These are phyloP conservation scores for Fusarium proliferatum DNA, from an alignment of 2,329 filamentous ascomycete species.

Conservation along the genomic window DNA sequence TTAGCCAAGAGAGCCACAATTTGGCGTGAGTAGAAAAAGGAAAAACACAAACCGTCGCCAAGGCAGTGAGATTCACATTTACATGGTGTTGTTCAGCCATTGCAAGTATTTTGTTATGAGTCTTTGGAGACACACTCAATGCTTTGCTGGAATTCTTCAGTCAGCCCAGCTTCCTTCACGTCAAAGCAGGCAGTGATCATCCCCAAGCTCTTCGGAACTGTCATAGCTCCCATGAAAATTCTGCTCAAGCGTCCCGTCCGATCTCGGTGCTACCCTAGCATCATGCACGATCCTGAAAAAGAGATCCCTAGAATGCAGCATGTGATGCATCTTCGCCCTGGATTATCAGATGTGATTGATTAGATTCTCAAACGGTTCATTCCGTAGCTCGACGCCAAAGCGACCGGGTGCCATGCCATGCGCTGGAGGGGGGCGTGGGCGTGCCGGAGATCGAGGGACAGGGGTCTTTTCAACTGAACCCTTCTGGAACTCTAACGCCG, in stretches of 20 bases:
- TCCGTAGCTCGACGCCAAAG: slow-evolving; percentile 34
- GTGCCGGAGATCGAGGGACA: neutral
- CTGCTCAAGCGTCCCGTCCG: slow-evolving; percentile 13
- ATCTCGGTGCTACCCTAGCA: slow-evolving; percentile 23
- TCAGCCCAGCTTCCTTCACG: neutral
- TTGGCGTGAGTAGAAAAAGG: neutral
- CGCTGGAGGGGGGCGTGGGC: slow-evolving; percentile 13
- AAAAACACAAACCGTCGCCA: neutral
- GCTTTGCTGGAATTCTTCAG: neutral
- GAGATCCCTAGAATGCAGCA: slow-evolving; percentile 2
- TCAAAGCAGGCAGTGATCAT: neutral
- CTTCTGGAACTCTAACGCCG: slow-evolving; percentile 10
- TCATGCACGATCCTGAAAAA: slow-evolving; percentile 18
- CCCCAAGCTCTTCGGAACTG: neutral
- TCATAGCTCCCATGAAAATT: slow-evolving; percentile 18
- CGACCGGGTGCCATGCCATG: neutral
- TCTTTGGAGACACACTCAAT: fast-evolving
- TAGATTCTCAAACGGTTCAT: slow-evolving; percentile 36
- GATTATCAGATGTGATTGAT: slow-evolving; percentile 44
- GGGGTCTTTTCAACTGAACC: neutral
- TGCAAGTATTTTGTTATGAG: neutral
- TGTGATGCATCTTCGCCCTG: slow-evolving; percentile 5
- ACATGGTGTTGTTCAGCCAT: neutral
- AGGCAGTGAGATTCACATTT: neutral
- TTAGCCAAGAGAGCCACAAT: slow-evolving; percentile 9